Conservation (phyloP, 2,329 filamentous ascomycete species). For the Penicillium hesseltinei region DNA sequence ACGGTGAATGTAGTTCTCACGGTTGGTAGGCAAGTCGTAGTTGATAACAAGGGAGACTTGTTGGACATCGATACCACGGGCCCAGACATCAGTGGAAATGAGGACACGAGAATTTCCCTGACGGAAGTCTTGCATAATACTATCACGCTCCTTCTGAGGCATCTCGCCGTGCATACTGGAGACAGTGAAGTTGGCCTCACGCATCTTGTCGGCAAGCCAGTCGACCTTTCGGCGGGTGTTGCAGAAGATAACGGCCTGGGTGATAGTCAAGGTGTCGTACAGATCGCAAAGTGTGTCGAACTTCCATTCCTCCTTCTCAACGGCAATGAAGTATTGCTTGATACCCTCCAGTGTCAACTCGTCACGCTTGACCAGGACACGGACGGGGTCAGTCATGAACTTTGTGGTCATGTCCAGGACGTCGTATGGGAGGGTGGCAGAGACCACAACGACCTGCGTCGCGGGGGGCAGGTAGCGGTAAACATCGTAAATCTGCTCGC, state of each 20-base stretch:
- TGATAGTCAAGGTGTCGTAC: conserved; percentile 99
- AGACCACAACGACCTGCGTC: conserved; percentile 96
- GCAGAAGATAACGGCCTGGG: conserved; percentile 99
- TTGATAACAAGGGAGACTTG: conserved; percentile 99
- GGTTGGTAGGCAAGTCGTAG: conserved; percentile 98
- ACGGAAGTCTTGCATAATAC: conserved; percentile 99
- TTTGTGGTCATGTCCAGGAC: conserved; percentile 99
- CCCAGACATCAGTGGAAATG: conserved; percentile 95
- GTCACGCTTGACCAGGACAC: conserved; percentile 99
- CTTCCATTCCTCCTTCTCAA: conserved; percentile 99
- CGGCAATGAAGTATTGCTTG: conserved; percentile 99
- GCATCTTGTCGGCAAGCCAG: conserved; percentile 99
- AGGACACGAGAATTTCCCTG: conserved; percentile 97
- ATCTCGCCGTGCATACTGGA: conserved; percentile 99
- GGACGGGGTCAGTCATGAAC: conserved; percentile 99
- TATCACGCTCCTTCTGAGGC: conserved; percentile 95
- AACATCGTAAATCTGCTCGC: conserved; percentile 99
- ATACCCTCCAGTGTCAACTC: conserved; percentile 99
- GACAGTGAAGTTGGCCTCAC: conserved; percentile 96
- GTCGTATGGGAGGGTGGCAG: conserved; percentile 98
- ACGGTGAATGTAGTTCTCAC: conserved; percentile 99
- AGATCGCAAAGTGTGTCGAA: conserved; percentile 97
- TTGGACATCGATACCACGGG: conserved; percentile 99
- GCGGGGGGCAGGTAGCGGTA: conserved; percentile 98
- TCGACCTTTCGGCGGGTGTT: conserved; percentile 99